Evolutionary conservation across 2,329 filamentous ascomycete species (phyloP), one percentile per base, ranked within the genome.

Genomic region (Colletotrichum horii): DNA sequence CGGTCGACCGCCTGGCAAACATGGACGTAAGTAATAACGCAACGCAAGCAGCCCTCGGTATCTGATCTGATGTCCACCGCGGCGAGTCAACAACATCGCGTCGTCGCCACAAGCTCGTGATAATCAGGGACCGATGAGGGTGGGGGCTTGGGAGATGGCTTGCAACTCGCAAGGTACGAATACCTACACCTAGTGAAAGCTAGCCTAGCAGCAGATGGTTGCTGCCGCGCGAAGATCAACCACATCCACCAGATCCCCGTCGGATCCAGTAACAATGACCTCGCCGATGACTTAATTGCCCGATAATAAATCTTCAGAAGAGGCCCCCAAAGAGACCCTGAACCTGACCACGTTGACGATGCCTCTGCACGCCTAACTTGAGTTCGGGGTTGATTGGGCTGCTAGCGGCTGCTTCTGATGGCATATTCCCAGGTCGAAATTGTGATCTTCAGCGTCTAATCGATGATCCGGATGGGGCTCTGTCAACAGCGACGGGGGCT

Each of bases 401-500:
- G 70, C 74, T 69, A 66, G 70, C 58, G 65, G 73, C 55, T 72
- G 64, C 56, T 28, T 73, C 64, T 68, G 65, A 74, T 69, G 70
- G 70, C 74, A 73, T 76, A 55, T 74, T 69, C 43, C 70, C 68
- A 52, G 70, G 64, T 76, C 58, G 52, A 76, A 22, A 76, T 76
- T 76, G 70, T 30, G 74, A 76, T 76, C 74, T 69, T 69, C 74
- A 24, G 70, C 61, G 43, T 76, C 70, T 69, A 74, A 60, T 66
- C 69, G 74, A 76, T 69, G 74, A 76, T 76, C 74, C 26, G 22
- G 65, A 65, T 61, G 74, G 70, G 74, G 74, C 70, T 76, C 70
- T 62, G 48, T 56, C 69, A 56, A 28, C 60, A 19, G n/a, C 34
- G 30, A 58, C 34, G 62, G 69, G 43, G 73, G 26, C 69, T 28